phyloP scores from a whole-genome alignment of 306 rosid genomes.

The Elaeagnus macrophylla region DNA sequence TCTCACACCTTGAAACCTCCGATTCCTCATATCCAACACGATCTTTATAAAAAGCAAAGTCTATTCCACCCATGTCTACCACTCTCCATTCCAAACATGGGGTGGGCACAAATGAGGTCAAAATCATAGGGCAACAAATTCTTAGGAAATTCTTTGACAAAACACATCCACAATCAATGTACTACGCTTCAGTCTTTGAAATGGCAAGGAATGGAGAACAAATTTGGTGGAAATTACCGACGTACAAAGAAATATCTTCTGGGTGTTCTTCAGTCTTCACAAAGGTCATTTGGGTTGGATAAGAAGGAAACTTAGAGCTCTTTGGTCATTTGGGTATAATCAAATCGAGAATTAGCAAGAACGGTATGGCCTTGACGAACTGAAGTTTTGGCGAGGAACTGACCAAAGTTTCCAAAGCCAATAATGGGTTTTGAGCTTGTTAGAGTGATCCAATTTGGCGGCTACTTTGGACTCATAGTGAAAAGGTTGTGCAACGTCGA shows the following conservation, averaged over 20 bases:
- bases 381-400: slow-evolving; percentile 11
- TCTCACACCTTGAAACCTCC: slow-evolving; percentile 3
- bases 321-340: slow-evolving; percentile 6
- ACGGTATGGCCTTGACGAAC: slow-evolving; percentile 14
- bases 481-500: slow-evolving; percentile 7
- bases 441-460: not conserved
- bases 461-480: slow-evolving; percentile 8
- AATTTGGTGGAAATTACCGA: slow-evolving; percentile 13
- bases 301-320: slow-evolving; percentile 8
- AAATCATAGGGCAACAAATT: slow-evolving; percentile 9
- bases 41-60: slow-evolving; percentile 6
- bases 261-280: slow-evolving; percentile 25
- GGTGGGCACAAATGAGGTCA: slow-evolving; percentile 19
- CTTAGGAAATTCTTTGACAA: slow-evolving; percentile 13
- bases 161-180: slow-evolving; percentile 16
- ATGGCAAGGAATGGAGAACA: slow-evolving; percentile 13
- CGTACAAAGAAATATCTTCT: slow-evolving; percentile 11
- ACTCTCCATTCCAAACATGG: slow-evolving; percentile 15
- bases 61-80: slow-evolving; percentile 6
- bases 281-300: slow-evolving; percentile 9
- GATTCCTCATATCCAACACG: not conserved
- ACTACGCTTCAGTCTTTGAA: slow-evolving; percentile 10
- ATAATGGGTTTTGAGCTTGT: slow-evolving; percentile 12
- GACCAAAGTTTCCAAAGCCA: slow-evolving; percentile 20
- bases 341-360: slow-evolving; percentile 16